Evolutionary conservation across 805 yeast genomes (phyloP).

Genomic region (Clavispora phyllophila): DNA sequence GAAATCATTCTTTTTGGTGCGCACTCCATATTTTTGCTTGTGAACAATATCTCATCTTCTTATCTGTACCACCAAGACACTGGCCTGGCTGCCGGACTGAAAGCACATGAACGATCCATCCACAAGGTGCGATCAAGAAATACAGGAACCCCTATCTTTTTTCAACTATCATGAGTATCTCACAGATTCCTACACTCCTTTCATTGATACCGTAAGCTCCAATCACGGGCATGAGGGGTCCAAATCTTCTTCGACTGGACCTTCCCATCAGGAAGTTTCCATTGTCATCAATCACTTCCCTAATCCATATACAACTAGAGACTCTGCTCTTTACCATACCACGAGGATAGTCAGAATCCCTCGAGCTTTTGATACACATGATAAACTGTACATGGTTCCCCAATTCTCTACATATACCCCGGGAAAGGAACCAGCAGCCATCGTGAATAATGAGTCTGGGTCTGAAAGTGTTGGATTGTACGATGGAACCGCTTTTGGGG

Average conservation of each 20-base stretch:
- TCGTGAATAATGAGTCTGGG: constrained; percentile 13
- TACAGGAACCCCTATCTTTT: constrained; percentile 24
- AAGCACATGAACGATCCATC: constrained; percentile 16
- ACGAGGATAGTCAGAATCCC: constrained; percentile 68
- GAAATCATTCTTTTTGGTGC: constrained; percentile 13
- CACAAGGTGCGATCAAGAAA: constrained; percentile 13
- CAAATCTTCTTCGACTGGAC: neutral
- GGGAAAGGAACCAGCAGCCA: constrained; percentile 62
- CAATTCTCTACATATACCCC: constrained; percentile 52
- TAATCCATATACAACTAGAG: constrained; percentile 39
- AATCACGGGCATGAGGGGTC: neutral
- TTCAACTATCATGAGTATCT: constrained; percentile 68
- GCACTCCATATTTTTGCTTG: neutral
- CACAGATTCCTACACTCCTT: constrained; percentile 24
- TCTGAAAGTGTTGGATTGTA: constrained; percentile 37
- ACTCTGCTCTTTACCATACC: constrained; percentile 21
- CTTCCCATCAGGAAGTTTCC: neutral
- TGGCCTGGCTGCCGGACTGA: neutral
- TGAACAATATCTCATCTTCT: neutral
- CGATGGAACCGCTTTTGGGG: constrained; percentile 46
- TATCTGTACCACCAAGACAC: neutral
- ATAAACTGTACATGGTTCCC: constrained; percentile 41
- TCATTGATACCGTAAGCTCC: constrained; percentile 13
- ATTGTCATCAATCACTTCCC: constrained; percentile 67
- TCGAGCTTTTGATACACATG: constrained; percentile 34